Conservation (phyloP, 1,284 basidiomycete genomes). For the Sparassis latifolia region DNA sequence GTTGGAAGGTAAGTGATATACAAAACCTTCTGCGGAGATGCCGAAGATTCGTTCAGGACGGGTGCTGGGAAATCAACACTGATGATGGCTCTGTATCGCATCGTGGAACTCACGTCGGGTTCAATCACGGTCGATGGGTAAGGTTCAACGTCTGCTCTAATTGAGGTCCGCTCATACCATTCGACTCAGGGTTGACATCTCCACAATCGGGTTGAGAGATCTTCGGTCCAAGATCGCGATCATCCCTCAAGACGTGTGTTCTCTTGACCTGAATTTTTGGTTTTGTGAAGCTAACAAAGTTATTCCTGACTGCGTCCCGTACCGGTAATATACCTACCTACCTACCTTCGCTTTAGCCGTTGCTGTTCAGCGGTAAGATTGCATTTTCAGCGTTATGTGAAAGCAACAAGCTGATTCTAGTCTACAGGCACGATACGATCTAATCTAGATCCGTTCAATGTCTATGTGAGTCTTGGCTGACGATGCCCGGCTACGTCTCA, state of each 20-base stretch:
- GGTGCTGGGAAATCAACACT: constrained; percentile 77
- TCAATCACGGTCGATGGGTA: constrained; percentile 56
- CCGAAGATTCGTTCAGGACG: constrained; percentile 35
- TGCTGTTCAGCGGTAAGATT: constrained; percentile 18
- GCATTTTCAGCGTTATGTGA: background rate
- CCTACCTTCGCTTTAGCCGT: constrained; percentile 9
- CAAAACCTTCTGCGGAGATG: background rate
- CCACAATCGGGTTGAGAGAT: constrained; percentile 59
- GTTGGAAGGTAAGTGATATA: constrained; percentile 40
- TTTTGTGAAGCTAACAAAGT: no score
- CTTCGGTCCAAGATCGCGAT: constrained; percentile 68
- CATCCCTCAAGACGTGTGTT: constrained; percentile 77
- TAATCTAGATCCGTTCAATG: constrained; percentile 20
- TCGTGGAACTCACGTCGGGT: constrained; percentile 58
- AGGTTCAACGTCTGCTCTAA: background rate
- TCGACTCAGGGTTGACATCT: constrained; percentile 40
- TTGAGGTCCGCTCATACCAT: background rate
- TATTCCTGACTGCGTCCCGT: no score
- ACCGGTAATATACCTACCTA: background rate
- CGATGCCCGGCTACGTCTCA: constrained; percentile 6
- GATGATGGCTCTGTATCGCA: constrained; percentile 36
- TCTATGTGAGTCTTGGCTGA: constrained; percentile 14
- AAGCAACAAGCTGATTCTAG: background rate
- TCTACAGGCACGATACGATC: constrained; percentile 17
- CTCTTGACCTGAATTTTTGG: background rate